Conservation (phyloP, 345 rosid genomes). For the Acer campestre region DNA sequence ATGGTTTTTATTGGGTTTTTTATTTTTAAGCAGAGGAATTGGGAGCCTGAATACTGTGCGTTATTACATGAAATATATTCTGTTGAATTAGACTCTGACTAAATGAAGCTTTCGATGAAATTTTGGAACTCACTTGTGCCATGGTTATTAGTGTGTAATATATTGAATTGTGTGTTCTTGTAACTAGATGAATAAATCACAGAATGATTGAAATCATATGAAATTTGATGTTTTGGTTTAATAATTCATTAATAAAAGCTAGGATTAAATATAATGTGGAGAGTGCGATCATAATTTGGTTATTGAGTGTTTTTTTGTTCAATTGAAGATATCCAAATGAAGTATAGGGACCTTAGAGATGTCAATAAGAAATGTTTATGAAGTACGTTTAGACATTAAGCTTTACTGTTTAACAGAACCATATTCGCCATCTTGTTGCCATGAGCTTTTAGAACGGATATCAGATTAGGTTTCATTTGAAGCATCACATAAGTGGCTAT, state of each 20-base stretch:
- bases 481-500: background rate
- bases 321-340: background rate
- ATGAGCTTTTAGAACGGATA: background rate
- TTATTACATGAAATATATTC: background rate
- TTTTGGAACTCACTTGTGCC: background rate
- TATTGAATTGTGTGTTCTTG: too few relatives aligned
- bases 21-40: background rate
- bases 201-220: background rate
- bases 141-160: background rate
- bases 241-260: background rate
- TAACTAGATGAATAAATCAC: background rate
- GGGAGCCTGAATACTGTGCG: background rate
- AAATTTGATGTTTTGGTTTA: background rate
- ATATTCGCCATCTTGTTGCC: background rate
- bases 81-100: background rate
- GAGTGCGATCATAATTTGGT: conserved; percentile 4
- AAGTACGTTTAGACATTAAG: background rate
- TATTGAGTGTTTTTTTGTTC: background rate
- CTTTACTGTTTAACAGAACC: background rate
- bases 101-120: background rate
- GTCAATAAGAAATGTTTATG: background rate
- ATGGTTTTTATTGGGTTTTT: background rate
- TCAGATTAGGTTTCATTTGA: background rate
- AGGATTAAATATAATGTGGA: background rate
- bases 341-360: background rate